These are phyloP conservation scores for Penicillium vulpinum DNA, from an alignment of 2,329 filamentous ascomycete genomes.

Conservation along the genomic window DNA sequence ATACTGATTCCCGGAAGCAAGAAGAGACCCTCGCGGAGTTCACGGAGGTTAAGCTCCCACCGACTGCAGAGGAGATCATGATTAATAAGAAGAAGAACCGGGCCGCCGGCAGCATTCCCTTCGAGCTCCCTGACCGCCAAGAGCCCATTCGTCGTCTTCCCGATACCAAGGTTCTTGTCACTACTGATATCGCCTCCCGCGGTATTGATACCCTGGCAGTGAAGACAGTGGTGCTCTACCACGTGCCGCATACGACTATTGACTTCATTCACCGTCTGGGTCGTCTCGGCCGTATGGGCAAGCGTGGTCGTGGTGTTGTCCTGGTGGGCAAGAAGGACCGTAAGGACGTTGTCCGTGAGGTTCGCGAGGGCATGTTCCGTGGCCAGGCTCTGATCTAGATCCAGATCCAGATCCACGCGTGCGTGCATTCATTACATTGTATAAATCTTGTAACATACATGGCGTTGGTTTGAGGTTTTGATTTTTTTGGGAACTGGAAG, in stretches of 20 bases:
- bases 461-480: conserved; percentile 18
- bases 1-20: conserved; percentile 75
- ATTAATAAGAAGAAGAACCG: conserved; percentile 32
- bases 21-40: conserved; percentile 76
- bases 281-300: conserved; percentile 86
- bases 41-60: conserved; percentile 50
- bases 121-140: conserved; percentile 41
- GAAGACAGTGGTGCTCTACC: conserved; percentile 87
- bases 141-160: conserved; percentile 55
- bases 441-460: conserved; percentile 22
- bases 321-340: conserved; percentile 86
- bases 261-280: conserved; percentile 97
- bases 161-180: conserved; percentile 88
- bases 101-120: conserved; percentile 41
- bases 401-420: background rate
- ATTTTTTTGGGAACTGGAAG: conserved; percentile 8
- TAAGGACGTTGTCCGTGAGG: conserved; percentile 86
- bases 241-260: conserved; percentile 96
- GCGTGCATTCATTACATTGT: conserved; percentile 9
- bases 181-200: conserved; percentile 86
- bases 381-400: conserved; percentile 71
- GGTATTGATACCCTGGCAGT: conserved; percentile 94
- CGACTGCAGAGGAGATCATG: conserved; percentile 38
- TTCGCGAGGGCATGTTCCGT: conserved; percentile 84
- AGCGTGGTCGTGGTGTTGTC: conserved; percentile 84